phyloP scores from a whole-genome alignment of 164 flowering plant species.

The Aristolochia californica region DNA sequence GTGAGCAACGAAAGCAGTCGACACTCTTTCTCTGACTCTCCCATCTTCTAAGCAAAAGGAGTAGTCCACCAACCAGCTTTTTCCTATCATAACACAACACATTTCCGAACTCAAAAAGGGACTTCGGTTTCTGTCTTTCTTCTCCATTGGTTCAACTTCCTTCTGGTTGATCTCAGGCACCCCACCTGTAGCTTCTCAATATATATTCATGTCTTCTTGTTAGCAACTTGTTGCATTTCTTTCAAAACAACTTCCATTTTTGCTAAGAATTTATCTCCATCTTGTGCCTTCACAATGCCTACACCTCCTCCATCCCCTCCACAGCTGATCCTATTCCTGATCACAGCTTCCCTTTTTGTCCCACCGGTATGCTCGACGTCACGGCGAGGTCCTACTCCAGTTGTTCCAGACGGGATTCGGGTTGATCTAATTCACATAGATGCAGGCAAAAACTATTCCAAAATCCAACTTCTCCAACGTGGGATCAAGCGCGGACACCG shows the following conservation, averaged over 20 bases:
- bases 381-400: conserved; percentile 2
- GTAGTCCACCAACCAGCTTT: conserved; percentile 10
- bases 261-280: neutral
- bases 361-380: conserved; percentile 20
- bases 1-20: neutral
- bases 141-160: neutral
- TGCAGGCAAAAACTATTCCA: conserved; percentile 42
- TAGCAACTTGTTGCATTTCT: too few species aligned
- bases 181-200: neutral
- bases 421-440: conserved; percentile 51
- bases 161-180: neutral
- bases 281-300: neutral
- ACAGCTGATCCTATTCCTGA: neutral
- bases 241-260: neutral
- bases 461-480: conserved; percentile 40
- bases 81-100: conserved; percentile 1
- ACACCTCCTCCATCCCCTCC: neutral
- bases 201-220: too few species aligned
- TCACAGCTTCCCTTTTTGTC: neutral
- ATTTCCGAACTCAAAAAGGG: neutral
- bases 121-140: neutral
- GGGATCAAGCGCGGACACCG: conserved; percentile 40
- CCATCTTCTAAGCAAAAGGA: neutral
- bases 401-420: conserved; percentile 27
- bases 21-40: neutral